These are phyloP conservation scores for Litchi chinensis DNA, from an alignment of 345 rosid species.

Conservation along the genomic window DNA sequence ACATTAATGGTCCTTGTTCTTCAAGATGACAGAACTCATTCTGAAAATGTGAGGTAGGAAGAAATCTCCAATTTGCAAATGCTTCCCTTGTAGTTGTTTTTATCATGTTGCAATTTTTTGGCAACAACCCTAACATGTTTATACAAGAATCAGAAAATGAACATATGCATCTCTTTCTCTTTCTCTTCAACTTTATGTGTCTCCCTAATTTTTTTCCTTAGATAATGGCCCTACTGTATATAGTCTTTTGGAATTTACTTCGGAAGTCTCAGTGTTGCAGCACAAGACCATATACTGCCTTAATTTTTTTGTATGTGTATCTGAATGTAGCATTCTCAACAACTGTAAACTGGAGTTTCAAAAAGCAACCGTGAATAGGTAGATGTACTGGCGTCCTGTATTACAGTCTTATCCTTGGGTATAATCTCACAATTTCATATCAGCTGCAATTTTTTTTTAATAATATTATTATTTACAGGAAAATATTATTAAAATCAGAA, in stretches of 20 bases:
- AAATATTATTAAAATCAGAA: no score
- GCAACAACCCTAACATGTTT: background rate
- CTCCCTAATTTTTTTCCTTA: background rate
- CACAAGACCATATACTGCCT: background rate
- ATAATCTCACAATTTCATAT: no score
- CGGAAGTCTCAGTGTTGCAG: background rate
- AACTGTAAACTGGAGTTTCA: background rate
- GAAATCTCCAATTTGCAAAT: slow-evolving; percentile 41
- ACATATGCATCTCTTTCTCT: background rate
- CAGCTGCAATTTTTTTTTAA: no score
- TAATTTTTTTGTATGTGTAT: background rate
- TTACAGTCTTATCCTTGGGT: no score
- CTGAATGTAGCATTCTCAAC: background rate
- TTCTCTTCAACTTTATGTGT: background rate
- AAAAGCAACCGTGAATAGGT: no score
- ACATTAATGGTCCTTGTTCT: slow-evolving; percentile 72
- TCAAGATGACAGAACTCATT: slow-evolving; percentile 53
- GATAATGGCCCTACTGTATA: background rate
- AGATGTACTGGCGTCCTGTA: no score
- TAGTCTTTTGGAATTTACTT: background rate
- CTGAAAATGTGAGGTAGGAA: slow-evolving; percentile 31
- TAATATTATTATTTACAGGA: no score
- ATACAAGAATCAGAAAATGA: slow-evolving; percentile 7
- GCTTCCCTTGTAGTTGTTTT: slow-evolving; percentile 45
- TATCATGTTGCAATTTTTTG: background rate